phyloP scores from a whole-genome alignment of 495 filamentous ascomycete genomes.

The Hypoxylon fragiforme region DNA sequence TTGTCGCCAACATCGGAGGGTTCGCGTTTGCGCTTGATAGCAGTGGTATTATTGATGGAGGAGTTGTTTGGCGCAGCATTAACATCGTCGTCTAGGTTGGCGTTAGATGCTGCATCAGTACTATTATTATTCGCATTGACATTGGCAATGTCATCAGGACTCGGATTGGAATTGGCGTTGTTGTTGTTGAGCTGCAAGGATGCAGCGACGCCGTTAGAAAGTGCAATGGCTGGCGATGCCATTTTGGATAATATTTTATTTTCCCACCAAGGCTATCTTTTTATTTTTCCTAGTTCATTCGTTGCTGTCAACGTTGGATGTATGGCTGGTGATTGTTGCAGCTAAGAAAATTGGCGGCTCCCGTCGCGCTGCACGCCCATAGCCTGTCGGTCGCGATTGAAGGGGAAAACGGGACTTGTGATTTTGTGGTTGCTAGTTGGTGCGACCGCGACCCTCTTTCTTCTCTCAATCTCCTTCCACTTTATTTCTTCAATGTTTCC shows the following conservation, averaged over 20 bases:
- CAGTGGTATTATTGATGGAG: slow-evolving; percentile 35
- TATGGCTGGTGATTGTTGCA: slow-evolving; percentile 25
- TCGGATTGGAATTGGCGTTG: slow-evolving; percentile 17
- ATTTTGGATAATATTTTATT: slow-evolving; percentile 36
- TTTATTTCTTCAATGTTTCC: neutral
- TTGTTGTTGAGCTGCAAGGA: slow-evolving; percentile 20
- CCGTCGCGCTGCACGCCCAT: slow-evolving; percentile 50
- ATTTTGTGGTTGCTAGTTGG: slow-evolving; percentile 30
- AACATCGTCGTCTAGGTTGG: neutral
- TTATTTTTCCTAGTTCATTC: neutral
- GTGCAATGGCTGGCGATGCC: slow-evolving; percentile 48
- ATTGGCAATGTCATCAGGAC: neutral
- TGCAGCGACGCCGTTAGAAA: slow-evolving; percentile 47
- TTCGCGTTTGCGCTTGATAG: slow-evolving; percentile 62
- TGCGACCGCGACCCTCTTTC: slow-evolving; percentile 29
- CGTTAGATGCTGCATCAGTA: neutral
- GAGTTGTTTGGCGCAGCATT: neutral
- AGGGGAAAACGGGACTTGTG: slow-evolving; percentile 9
- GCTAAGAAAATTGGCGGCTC: slow-evolving; percentile 38
- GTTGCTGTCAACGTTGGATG: slow-evolving; percentile 2
- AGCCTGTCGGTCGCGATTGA: slow-evolving; percentile 36
- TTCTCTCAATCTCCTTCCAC: neutral
- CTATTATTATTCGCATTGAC: slow-evolving; percentile 16
- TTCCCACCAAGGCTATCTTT: slow-evolving; percentile 7
- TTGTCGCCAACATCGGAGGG: slow-evolving; percentile 44